A percentile compares a stretch with the other conserved stretches of the same genome.
Evolutionary conservation across 2,329 filamentous ascomycete species (phyloP).

Genomic region (Epichloe typhina): DNA sequence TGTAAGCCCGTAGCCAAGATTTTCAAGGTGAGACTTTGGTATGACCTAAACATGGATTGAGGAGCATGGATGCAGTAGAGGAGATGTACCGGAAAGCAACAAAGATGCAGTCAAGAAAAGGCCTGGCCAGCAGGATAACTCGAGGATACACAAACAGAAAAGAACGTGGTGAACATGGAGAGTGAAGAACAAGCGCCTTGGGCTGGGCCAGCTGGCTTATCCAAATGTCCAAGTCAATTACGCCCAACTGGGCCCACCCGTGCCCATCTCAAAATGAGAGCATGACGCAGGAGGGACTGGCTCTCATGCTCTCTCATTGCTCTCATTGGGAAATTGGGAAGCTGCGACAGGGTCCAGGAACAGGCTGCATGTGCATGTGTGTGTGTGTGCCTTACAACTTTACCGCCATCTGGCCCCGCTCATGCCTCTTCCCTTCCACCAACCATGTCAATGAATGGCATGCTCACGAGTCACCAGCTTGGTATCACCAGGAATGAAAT

Average conservation of each 20-base stretch:
- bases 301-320: neutral
- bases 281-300: constrained; percentile 9
- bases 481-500: neutral
- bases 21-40: neutral
- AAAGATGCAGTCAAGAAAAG: neutral
- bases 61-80: neutral
- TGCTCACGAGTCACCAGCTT: no score
- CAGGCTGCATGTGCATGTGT: neutral
- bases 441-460: neutral
- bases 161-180: neutral
- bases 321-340: neutral
- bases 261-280: neutral
- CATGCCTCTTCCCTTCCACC: neutral
- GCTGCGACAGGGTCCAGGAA: constrained; percentile 7
- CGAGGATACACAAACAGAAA: neutral
- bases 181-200: neutral
- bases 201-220: neutral
- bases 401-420: no score
- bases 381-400: neutral
- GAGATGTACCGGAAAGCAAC: neutral
- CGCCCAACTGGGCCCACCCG: neutral
- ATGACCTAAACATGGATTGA: neutral
- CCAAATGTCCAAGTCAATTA: neutral
- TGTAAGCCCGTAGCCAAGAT: neutral
- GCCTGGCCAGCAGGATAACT: constrained; percentile 7